These are phyloP conservation scores for Blastocystis sp. DNA, from an alignment of 352 stramenopile genomes.

Conservation along the genomic window DNA sequence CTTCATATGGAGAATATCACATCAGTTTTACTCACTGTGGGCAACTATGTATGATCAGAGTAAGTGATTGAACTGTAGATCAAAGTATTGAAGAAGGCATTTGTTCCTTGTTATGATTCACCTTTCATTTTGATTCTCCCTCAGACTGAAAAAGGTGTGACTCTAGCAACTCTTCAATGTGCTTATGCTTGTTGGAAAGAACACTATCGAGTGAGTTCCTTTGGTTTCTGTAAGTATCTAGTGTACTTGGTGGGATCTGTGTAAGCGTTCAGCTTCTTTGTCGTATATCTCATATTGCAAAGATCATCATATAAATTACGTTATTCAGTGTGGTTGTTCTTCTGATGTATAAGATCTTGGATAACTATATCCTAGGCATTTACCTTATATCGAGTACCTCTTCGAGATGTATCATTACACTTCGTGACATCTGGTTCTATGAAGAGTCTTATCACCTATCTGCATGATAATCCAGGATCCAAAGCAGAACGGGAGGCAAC, in stretches of 20 bases:
- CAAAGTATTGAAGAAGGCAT: not conserved
- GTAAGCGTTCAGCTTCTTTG: not conserved
- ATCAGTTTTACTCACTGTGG: not conserved
- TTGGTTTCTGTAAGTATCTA: not conserved
- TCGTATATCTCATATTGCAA: not conserved
- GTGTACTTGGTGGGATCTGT: constrained; percentile 12
- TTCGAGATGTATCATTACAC: not conserved
- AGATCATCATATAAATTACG: constrained; percentile 1
- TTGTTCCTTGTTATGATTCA: too few relatives aligned
- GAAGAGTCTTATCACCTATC: not conserved
- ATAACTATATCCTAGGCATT: not conserved
- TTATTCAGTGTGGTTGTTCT: not conserved
- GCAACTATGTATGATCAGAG: not conserved
- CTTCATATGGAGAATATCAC: not conserved
- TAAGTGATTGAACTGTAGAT: not conserved
- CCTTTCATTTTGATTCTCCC: not conserved
- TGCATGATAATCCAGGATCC: not conserved
- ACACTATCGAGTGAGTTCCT: not conserved
- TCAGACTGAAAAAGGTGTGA: not conserved
- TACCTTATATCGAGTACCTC: not conserved
- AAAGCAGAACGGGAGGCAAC: not conserved
- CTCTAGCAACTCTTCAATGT: not conserved
- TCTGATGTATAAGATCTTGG: not conserved
- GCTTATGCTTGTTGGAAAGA: not conserved
- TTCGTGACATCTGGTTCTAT: not conserved